Conservation (phyloP, 2,329 filamentous ascomycete genomes). For the Xylaria sp. region DNA sequence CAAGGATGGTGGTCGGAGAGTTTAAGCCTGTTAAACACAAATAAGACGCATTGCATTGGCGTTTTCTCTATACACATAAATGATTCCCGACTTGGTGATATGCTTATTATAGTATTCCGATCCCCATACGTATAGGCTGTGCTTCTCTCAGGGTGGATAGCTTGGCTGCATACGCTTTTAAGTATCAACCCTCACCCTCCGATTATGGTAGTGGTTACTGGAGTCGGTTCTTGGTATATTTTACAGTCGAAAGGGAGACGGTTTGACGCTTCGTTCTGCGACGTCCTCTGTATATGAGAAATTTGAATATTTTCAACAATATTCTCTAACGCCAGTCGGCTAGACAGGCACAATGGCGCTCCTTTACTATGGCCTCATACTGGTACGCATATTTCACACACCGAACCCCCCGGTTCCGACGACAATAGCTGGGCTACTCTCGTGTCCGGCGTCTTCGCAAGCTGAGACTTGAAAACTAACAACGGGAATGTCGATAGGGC, state of each 20-base stretch:
- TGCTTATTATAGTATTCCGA: slow-evolving; percentile 37
- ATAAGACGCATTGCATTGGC: slow-evolving; percentile 23
- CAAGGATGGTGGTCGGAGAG: slow-evolving; percentile 25
- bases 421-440: background rate
- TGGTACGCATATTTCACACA: slow-evolving; percentile 27
- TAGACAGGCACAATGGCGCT: slow-evolving; percentile 34
- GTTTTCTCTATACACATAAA: slow-evolving; percentile 3
- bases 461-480: slow-evolving; percentile 24
- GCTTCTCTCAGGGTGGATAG: slow-evolving; percentile 1
- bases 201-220: background rate
- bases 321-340: slow-evolving; percentile 28
- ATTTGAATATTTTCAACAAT: slow-evolving; percentile 11
- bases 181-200: slow-evolving; percentile 30
- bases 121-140: background rate
- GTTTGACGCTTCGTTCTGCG: slow-evolving; percentile 2
- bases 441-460: background rate
- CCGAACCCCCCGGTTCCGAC: background rate
- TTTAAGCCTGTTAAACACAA: slow-evolving; percentile 28
- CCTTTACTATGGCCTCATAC: slow-evolving; percentile 30
- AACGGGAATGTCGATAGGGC: slow-evolving; percentile 28
- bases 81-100: slow-evolving; percentile 12
- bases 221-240: slow-evolving; percentile 15
- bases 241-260: slow-evolving; percentile 14
- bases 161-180: slow-evolving; percentile 27
- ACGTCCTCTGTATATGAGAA: slow-evolving; percentile 7